These are phyloP conservation scores for Penicillium sp. DNA, from an alignment of 2,329 filamentous ascomycete genomes.

Conservation along the genomic window DNA sequence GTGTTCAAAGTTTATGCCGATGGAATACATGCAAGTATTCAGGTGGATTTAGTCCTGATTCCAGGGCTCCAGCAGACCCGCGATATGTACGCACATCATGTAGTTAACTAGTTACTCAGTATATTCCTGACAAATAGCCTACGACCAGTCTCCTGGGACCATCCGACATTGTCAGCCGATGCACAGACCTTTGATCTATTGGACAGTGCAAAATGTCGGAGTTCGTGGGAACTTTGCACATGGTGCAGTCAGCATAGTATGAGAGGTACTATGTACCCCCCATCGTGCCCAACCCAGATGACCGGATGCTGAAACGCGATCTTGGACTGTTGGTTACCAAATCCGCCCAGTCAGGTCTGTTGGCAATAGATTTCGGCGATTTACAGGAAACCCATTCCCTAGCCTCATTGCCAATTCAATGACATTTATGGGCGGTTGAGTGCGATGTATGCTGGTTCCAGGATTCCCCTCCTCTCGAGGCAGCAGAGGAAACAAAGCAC, in stretches of 20 bases:
- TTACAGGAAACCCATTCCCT: neutral
- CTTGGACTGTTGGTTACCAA: neutral
- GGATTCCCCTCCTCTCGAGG: neutral
- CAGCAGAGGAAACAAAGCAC: neutral
- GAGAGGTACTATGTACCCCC: neutral
- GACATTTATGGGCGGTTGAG: neutral
- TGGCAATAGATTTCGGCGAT: neutral
- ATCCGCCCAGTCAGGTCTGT: neutral
- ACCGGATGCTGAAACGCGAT: constrained; percentile 3
- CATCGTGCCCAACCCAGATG: constrained; percentile 8
- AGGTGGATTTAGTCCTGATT: neutral
- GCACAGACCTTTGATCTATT: neutral
- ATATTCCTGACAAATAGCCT: neutral
- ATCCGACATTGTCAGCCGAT: constrained; percentile 5
- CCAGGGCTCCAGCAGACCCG: neutral
- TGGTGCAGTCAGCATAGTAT: neutral
- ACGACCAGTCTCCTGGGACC: neutral
- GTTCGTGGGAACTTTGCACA: constrained; percentile 20
- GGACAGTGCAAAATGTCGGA: constrained; percentile 32
- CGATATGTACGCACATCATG: no score
- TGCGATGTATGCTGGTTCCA: neutral
- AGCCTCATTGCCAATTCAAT: neutral
- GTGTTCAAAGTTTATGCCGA: neutral
- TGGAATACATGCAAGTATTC: neutral
- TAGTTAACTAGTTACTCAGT: no score